phyloP scores from a whole-genome alignment of 2,329 filamentous ascomycete species.

The Fusarium udum region DNA sequence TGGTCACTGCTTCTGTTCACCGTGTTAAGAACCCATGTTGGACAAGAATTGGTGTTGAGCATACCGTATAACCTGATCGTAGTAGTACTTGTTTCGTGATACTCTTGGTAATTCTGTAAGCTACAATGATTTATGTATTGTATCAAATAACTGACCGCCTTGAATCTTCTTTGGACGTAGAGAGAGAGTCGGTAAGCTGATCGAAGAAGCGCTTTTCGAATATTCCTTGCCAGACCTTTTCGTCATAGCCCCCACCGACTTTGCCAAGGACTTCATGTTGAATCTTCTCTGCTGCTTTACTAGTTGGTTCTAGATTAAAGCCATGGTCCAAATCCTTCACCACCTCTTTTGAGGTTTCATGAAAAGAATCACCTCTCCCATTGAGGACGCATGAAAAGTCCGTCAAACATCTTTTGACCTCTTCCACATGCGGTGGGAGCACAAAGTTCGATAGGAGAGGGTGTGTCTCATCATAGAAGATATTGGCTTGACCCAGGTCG shows the following conservation, averaged over 20 bases:
- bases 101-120: background rate
- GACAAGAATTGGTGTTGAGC: background rate
- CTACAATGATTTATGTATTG: fast-evolving
- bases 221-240: background rate
- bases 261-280: background rate
- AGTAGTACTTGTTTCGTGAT: slow-evolving; percentile 32
- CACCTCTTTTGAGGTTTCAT: fast-evolving
- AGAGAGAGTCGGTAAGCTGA: background rate
- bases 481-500: background rate
- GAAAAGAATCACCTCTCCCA: background rate
- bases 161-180: background rate
- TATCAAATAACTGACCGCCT: background rate
- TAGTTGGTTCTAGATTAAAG: background rate
- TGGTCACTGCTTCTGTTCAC: background rate
- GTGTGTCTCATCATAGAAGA: slow-evolving; percentile 19
- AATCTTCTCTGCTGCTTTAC: background rate
- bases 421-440: slow-evolving; percentile 18
- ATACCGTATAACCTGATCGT: slow-evolving; percentile 20
- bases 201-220: slow-evolving; percentile 13
- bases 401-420: slow-evolving; percentile 5
- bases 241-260: slow-evolving; percentile 4
- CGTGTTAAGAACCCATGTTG: background rate
- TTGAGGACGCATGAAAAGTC: slow-evolving; percentile 15
- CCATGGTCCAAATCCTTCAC: fast-evolving
- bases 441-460: background rate